phyloP scores from a whole-genome alignment of 2,329 filamentous ascomycete species.

The Fusarium torulosum region DNA sequence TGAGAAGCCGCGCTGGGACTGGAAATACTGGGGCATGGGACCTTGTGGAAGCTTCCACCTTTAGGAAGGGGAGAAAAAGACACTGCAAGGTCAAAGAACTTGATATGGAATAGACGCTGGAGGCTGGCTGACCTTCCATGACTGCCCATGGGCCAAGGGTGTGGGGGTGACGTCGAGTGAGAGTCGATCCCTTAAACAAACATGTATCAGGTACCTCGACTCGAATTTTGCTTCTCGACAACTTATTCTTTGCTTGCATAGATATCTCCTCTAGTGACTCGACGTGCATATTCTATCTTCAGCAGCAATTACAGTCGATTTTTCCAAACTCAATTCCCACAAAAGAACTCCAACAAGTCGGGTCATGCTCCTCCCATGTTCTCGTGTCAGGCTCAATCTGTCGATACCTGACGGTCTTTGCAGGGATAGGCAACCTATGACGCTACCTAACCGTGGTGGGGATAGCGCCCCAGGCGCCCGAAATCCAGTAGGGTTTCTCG shows the following conservation, averaged over 20 bases:
- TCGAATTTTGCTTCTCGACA: background rate
- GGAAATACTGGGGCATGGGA: slow-evolving; percentile 49
- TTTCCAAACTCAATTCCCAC: slow-evolving; percentile 1
- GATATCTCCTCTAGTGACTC: background rate
- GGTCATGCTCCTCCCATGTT: slow-evolving; percentile 9
- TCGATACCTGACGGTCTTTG: slow-evolving; percentile 42
- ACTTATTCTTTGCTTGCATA: background rate
- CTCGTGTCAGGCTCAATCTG: slow-evolving; percentile 35
- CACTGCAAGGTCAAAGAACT: slow-evolving; percentile 30
- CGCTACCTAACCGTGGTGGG: slow-evolving; percentile 39
- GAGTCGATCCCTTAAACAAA: slow-evolving; percentile 22
- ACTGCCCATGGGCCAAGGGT: background rate
- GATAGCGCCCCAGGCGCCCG: slow-evolving; percentile 29
- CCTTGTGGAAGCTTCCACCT: slow-evolving; percentile 53
- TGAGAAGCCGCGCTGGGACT: slow-evolving; percentile 30
- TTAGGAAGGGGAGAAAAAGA: slow-evolving; percentile 8
- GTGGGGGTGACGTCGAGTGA: slow-evolving; percentile 48
- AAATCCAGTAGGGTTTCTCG: slow-evolving; percentile 28
- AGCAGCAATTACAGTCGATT: background rate
- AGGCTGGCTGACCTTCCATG: slow-evolving; percentile 8
- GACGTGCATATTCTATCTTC: background rate
- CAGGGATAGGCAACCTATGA: slow-evolving; percentile 43
- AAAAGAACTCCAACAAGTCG: slow-evolving; percentile 1
- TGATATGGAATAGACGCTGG: slow-evolving; percentile 33
- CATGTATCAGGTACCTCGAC: slow-evolving; percentile 18